phyloP scores from a whole-genome alignment of 2,329 filamentous ascomycete genomes.

The Tricladium varicosporioides region DNA sequence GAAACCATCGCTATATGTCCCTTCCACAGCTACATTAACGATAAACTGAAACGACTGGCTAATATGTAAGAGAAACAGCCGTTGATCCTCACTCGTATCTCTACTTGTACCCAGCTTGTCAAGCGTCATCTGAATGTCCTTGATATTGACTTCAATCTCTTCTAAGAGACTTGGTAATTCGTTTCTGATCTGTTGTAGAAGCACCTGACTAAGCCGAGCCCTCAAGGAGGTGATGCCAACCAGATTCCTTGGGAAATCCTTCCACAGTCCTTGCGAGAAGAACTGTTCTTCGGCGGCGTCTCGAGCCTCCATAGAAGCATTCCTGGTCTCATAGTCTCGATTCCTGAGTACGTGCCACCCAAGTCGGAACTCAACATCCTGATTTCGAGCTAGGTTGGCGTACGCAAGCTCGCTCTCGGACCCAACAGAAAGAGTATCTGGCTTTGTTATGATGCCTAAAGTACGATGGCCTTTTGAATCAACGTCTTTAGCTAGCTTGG shows the following conservation, averaged over 20 bases:
- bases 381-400: neutral
- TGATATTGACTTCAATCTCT: neutral
- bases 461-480: slow-evolving; percentile 32
- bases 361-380: neutral
- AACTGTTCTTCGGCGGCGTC: neutral
- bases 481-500: slow-evolving; percentile 43
- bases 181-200: neutral
- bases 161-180: neutral
- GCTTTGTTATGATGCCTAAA: neutral
- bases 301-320: neutral
- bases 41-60: slow-evolving; percentile 3
- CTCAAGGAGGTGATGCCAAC: neutral
- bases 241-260: neutral
- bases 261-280: neutral
- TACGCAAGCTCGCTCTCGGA: neutral
- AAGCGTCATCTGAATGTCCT: neutral
- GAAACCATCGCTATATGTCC: neutral
- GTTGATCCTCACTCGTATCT: neutral
- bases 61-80: neutral
- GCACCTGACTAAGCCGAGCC: neutral
- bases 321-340: neutral
- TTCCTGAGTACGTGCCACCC: neutral
- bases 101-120: neutral
- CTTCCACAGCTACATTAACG: neutral
- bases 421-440: neutral